Percentiles rank a stretch among this genome's conserved stretches.
Conservation (phyloP, 352 stramenopile genomes). For the Pythium monospermum region DNA sequence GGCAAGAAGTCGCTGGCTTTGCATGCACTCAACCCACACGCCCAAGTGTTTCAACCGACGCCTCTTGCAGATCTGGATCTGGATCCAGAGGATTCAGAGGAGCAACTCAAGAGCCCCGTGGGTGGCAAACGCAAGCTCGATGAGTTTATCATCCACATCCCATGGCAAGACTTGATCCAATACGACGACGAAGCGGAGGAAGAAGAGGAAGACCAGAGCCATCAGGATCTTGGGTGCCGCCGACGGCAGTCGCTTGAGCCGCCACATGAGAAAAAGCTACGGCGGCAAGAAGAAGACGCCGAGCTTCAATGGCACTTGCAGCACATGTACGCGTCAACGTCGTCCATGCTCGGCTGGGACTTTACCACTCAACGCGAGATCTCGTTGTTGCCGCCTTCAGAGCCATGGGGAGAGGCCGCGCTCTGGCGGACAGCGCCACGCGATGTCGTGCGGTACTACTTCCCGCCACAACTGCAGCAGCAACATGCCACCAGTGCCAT, state of each 20-base stretch:
- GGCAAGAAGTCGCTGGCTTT: constrained; percentile 3
- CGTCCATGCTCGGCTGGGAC: constrained; percentile 73
- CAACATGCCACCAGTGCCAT: not conserved
- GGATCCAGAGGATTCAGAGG: constrained; percentile 6
- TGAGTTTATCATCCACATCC: constrained; percentile 52
- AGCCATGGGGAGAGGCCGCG: constrained; percentile 42
- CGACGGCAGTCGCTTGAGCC: too few species aligned
- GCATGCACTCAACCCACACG: constrained; percentile 51
- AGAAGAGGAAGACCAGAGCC: not conserved
- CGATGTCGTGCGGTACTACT: constrained; percentile 62
- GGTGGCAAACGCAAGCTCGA: constrained; percentile 68
- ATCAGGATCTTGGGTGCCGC: constrained; percentile 8
- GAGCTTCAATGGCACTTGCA: constrained; percentile 65
- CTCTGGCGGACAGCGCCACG: constrained; percentile 64
- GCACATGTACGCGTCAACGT: constrained; percentile 68
- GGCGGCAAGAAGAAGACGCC: constrained; percentile 37
- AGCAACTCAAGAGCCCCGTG: constrained; percentile 12
- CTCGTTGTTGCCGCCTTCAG: constrained; percentile 4
- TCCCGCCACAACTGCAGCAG: constrained; percentile 7
- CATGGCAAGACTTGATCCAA: constrained; percentile 20
- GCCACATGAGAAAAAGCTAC: constrained; percentile 21
- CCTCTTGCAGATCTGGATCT: not conserved
- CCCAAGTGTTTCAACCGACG: constrained; percentile 45
- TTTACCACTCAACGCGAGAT: constrained; percentile 57
- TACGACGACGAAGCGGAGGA: constrained; percentile 5